phyloP scores from a whole-genome alignment of 345 rosid genomes.

The Eucalyptus cladocalyx region DNA sequence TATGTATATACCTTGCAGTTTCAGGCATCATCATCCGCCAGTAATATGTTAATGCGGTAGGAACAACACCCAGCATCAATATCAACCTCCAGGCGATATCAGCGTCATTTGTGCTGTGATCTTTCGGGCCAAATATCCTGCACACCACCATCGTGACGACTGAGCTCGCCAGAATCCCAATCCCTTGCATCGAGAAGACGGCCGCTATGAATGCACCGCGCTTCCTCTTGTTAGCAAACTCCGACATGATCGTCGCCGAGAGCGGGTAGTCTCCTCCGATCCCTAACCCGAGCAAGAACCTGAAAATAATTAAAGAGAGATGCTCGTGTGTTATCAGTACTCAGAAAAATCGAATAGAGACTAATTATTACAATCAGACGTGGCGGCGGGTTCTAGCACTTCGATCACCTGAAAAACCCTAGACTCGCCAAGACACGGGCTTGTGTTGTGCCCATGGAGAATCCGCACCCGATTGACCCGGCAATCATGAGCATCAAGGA shows the following conservation, averaged over 20 bases:
- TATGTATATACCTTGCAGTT: slow-evolving; percentile 40
- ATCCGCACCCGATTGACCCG: slow-evolving; percentile 45
- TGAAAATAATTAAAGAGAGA: slow-evolving; percentile 5
- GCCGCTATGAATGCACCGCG: slow-evolving; percentile 59
- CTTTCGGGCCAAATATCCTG: neutral
- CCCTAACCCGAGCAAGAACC: slow-evolving; percentile 50
- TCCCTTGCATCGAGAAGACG: slow-evolving; percentile 62
- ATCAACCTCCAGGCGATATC: slow-evolving; percentile 67
- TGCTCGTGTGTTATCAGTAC: neutral
- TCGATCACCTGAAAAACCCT: neutral
- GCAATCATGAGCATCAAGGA: slow-evolving; percentile 33
- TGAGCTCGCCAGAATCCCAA: slow-evolving; percentile 51
- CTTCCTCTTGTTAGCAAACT: slow-evolving; percentile 56
- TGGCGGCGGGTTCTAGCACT: neutral
- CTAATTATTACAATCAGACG: neutral
- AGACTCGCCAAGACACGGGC: slow-evolving; percentile 17
- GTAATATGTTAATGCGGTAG: slow-evolving; percentile 55
- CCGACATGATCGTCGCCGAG: slow-evolving; percentile 74
- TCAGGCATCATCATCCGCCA: slow-evolving; percentile 84
- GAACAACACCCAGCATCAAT: slow-evolving; percentile 55
- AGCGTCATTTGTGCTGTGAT: slow-evolving; percentile 24
- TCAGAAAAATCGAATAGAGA: neutral
- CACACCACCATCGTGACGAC: slow-evolving; percentile 37
- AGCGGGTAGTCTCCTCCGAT: slow-evolving; percentile 69
- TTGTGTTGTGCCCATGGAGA: slow-evolving; percentile 36